Base-by-base conservation (phyloP, 2,329 filamentous ascomycete species). In the Nigrograna mackinnonii region DNA sequence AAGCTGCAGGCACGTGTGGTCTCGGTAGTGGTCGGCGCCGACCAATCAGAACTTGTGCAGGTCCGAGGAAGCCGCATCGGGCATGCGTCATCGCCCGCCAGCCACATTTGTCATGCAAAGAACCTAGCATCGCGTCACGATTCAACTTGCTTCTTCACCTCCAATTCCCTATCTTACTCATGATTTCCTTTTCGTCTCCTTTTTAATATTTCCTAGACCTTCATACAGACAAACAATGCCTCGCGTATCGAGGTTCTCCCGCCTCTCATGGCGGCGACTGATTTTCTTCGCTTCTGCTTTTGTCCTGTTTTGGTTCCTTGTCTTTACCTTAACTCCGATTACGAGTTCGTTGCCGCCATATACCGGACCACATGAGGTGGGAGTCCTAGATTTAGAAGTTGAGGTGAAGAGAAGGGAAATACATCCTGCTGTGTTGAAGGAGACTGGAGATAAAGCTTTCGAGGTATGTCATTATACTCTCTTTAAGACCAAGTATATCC, bases 301-400 rank as follows among this genome's bases (percentile, higher is more conserved):
- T 18, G 17, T 60, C 12, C 36, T 70, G 14, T 60, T 67, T 37
- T 58, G 66, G 49, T 59, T 68, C 45, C 55, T 69, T 19, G 49
- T 72, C 4, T 57, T 69, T 42, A 64, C 59, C 17, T 64, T 74
- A 53, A 71, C 71, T 6, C 60, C 73, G n/a, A 60, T 75, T 32
- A 68, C 64, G 37, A 64, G 61, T 24, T 64, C 65, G 13, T 60
- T 76, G 14, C 73, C 73, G 24, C 41, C 53, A 16, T 74, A 75
- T 42, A 69, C 69, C 3, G 73, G 73, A 22, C 52, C 58, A 4
- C 67, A 71, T 50, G 62, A 70, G 36, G 72, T 76, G 16, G 73
- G 72, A 6, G 63, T 69, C 11, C 54, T 75, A 21, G 73, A 76
- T 50, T 46, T 76, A 19, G 73, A 76, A 43, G 66, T 69, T 4